A percentile compares a stretch with the other conserved stretches of the same genome.
Evolutionary conservation across 345 rosid genomes (phyloP).

Genomic region (Trapa bicornis): DNA sequence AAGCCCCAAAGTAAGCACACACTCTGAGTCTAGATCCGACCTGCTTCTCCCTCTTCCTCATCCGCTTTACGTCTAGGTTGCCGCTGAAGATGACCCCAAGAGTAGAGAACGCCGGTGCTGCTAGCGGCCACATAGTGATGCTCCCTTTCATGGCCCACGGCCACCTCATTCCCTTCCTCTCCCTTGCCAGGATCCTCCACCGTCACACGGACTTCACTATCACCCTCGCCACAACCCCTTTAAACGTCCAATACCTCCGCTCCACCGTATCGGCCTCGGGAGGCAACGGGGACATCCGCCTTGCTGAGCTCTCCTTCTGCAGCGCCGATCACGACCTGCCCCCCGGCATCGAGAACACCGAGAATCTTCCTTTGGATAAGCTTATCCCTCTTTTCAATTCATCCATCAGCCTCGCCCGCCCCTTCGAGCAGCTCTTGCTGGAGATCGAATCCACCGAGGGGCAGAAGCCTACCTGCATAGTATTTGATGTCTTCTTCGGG

Average conservation of each 20-base stretch:
- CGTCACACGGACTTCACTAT: background rate
- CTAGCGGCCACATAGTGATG: slow-evolving; percentile 6
- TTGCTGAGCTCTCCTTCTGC: slow-evolving; percentile 1
- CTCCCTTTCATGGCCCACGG: slow-evolving; percentile 19
- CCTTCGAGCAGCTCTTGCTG: slow-evolving; percentile 5
- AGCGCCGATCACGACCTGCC: slow-evolving; percentile 6
- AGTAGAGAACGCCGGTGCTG: too few species aligned
- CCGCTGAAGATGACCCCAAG: too few species aligned
- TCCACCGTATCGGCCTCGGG: background rate
- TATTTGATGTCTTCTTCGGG: slow-evolving; percentile 10
- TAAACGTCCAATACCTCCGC: slow-evolving; percentile 5
- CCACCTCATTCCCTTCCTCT: slow-evolving; percentile 18
- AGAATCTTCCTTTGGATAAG: slow-evolving; percentile 2
- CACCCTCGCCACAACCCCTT: slow-evolving; percentile 9
- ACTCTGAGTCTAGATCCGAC: too few species aligned
- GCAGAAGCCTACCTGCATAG: slow-evolving; percentile 7
- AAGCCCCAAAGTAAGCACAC: too few species aligned
- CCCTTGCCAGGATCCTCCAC: slow-evolving; percentile 2
- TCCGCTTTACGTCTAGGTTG: too few species aligned
- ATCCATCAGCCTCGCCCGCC: background rate
- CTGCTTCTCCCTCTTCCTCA: too few species aligned
- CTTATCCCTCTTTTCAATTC: background rate
- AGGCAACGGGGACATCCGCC: background rate
- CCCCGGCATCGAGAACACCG: slow-evolving; percentile 8
- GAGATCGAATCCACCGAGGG: background rate